Evolutionary conservation across 2,329 filamentous ascomycete genomes (phyloP).

Genomic region (Aspergillus fischeri): DNA sequence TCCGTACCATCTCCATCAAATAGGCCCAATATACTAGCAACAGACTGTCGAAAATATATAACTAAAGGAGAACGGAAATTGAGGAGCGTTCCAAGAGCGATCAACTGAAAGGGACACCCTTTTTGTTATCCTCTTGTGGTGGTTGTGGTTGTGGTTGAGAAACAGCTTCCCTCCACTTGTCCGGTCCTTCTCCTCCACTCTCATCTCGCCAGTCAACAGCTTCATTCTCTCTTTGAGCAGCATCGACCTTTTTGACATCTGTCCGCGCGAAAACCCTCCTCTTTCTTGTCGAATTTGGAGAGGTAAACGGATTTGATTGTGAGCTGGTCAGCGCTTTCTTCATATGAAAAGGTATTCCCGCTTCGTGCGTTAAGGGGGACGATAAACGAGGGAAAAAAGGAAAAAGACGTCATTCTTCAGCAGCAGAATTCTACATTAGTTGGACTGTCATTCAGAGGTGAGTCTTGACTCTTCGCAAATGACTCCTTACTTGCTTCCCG

Average conservation of each 20-base stretch:
- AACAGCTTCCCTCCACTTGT: slow-evolving; percentile 21
- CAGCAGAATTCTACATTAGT: slow-evolving; percentile 5
- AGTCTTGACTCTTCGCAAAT: neutral
- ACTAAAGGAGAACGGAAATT: slow-evolving; percentile 6
- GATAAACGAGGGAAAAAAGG: slow-evolving; percentile 5
- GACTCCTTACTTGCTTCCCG: neutral
- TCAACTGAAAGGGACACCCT: slow-evolving; percentile 1
- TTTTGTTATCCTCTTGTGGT: slow-evolving; percentile 12
- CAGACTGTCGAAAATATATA: slow-evolving; percentile 1
- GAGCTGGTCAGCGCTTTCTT: slow-evolving; percentile 8
- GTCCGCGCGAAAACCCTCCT: neutral
- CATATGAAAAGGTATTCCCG: slow-evolving; percentile 9
- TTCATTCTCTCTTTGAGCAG: slow-evolving; percentile 6
- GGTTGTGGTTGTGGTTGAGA: slow-evolving; percentile 17
- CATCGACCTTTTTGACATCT: neutral
- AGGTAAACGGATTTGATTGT: neutral
- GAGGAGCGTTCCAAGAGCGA: neutral
- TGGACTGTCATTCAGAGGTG: slow-evolving; percentile 15
- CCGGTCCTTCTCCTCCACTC: slow-evolving; percentile 18
- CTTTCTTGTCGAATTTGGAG: neutral
- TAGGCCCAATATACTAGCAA: neutral
- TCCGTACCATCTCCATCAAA: slow-evolving; percentile 9
- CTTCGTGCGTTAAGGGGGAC: slow-evolving; percentile 13
- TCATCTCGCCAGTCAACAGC: slow-evolving; percentile 10
- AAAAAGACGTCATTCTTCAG: slow-evolving; percentile 12